phyloP scores from a whole-genome alignment of 441 rosid species.

The Gossypium davidsonii region DNA sequence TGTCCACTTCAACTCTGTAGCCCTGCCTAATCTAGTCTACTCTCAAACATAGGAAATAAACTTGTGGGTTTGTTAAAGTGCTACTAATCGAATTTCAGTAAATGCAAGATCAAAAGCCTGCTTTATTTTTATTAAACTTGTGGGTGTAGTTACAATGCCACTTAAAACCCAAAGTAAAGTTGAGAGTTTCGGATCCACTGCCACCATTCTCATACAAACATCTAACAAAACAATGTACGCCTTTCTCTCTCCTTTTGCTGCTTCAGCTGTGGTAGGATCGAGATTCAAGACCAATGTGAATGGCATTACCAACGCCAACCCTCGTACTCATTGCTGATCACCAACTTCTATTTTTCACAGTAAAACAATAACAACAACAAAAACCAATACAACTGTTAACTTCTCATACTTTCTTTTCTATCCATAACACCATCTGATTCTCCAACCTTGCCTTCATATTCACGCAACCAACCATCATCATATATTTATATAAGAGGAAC shows the following conservation, averaged over 20 bases:
- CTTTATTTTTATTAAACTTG: not conserved
- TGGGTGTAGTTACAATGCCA: not conserved
- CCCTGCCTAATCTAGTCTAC: not conserved
- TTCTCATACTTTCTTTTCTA: conserved; percentile 18
- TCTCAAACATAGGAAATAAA: no score
- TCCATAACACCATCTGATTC: conserved; percentile 11
- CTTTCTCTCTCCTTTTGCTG: no score
- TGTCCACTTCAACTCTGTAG: not conserved
- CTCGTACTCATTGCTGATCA: not conserved
- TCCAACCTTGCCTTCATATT: conserved; percentile 34
- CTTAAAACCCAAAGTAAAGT: not conserved
- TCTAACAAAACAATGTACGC: not conserved
- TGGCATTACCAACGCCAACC: not conserved
- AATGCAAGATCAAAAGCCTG: not conserved
- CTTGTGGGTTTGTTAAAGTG: no score
- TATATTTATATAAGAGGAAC: conserved; percentile 8
- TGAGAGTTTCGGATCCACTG: not conserved
- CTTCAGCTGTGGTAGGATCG: not conserved
- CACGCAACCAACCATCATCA: conserved; percentile 32
- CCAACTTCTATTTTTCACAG: conserved; percentile 22
- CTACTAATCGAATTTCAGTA: not conserved
- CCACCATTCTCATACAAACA: not conserved
- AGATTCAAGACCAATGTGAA: not conserved
- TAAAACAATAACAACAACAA: conserved; percentile 5
- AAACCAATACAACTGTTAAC: conserved; percentile 12